A percentile compares a stretch with the other conserved stretches of the same genome.
phyloP scores from a whole-genome alignment of 73 alveolate genomes.

The Diophrys sp. region DNA sequence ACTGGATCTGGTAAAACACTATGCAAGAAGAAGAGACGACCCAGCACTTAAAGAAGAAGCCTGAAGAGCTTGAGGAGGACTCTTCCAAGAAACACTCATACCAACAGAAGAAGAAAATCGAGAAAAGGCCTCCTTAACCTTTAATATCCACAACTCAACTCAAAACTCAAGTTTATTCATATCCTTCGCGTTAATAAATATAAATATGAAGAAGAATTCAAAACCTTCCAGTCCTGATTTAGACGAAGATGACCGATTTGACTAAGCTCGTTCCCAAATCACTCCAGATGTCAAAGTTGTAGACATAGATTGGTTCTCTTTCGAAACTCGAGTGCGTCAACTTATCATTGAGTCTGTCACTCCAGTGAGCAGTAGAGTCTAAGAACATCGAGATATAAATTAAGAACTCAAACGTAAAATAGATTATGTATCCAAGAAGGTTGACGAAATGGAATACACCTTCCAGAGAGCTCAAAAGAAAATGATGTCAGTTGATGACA shows the following conservation, averaged over 20 bases:
- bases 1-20: too few species aligned
- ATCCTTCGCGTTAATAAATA: too few species aligned
- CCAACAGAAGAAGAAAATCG: too few species aligned
- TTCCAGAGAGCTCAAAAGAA: background rate
- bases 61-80: too few species aligned
- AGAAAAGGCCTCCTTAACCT: too few species aligned
- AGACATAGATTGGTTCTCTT: background rate
- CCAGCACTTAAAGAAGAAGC: too few species aligned
- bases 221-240: too few species aligned
- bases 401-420: background rate
- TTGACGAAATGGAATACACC: background rate
- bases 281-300: background rate
- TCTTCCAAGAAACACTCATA: too few species aligned
- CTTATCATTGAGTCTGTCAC: background rate
- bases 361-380: background rate
- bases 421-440: background rate
- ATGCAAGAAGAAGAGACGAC: too few species aligned
- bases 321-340: background rate
- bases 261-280: background rate
- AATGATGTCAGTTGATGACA: background rate
- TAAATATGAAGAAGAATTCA: too few species aligned
- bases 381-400: background rate
- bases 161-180: too few species aligned
- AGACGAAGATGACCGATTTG: background rate
- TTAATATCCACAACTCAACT: too few species aligned